A percentile compares a stretch with the other conserved stretches of the same genome.
phyloP scores from a whole-genome alignment of 202 grass and related monocot species.

The Schoenoplectus triqueter region DNA sequence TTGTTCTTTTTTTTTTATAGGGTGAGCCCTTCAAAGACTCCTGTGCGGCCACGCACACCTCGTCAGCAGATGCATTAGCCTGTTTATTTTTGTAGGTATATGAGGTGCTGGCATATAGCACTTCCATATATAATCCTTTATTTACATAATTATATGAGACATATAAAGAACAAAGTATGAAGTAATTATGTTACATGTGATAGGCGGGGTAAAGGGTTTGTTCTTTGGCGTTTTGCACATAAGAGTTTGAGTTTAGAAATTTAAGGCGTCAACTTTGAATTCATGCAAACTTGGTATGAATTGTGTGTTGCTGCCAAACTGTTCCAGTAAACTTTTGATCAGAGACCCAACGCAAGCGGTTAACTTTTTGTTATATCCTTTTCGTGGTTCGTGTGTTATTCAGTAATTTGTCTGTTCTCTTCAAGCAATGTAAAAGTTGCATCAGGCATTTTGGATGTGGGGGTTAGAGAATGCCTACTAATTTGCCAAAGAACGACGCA shows the following conservation, averaged over 20 bases:
- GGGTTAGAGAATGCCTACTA: no score
- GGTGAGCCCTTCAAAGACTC: conserved; percentile 99
- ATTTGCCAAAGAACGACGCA: no score
- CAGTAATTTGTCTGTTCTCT: not conserved
- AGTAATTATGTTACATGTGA: conserved; percentile 50
- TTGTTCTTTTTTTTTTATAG: conserved; percentile 48
- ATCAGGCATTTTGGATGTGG: no score
- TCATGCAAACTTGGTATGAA: conserved; percentile 39
- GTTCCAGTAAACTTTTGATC: conserved; percentile 30
- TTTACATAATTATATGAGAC: conserved; percentile 55
- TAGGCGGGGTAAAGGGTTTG: conserved; percentile 42
- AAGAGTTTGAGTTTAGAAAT: conserved; percentile 41
- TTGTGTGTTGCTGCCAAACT: conserved; percentile 24
- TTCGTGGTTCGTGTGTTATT: not conserved
- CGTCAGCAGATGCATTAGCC: conserved; percentile 72
- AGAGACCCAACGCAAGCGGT: conserved; percentile 18
- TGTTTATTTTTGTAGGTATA: conserved; percentile 66
- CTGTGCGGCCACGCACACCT: conserved; percentile 83
- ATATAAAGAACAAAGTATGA: conserved; percentile 31
- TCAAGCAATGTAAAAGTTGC: not conserved
- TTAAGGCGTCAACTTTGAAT: conserved; percentile 31
- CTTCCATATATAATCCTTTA: conserved; percentile 70
- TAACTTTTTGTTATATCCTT: conserved; percentile 30
- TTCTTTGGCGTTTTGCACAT: conserved; percentile 71
- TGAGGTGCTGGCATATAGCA: conserved; percentile 69